Conservation (phyloP, 2,329 filamentous ascomycete species). For the Penicillium griseofulvum region DNA sequence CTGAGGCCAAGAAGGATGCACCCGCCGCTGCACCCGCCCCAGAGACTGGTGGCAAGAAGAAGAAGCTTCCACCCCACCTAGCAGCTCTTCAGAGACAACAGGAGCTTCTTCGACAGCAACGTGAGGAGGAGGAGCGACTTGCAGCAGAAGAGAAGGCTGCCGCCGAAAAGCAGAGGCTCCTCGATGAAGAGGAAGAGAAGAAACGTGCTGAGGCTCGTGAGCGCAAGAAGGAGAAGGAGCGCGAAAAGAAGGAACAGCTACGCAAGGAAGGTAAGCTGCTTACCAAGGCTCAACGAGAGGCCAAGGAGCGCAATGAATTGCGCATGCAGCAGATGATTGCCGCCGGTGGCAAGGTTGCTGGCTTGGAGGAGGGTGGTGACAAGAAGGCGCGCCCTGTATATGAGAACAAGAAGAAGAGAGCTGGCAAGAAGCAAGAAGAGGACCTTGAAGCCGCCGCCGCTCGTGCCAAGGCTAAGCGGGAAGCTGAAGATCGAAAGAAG, state of each 20-base stretch:
- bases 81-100: conserved; percentile 52
- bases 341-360: conserved; percentile 47
- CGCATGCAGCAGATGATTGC: conserved; percentile 51
- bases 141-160: conserved; percentile 41
- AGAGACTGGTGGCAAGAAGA: conserved; percentile 65
- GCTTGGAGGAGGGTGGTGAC: conserved; percentile 49
- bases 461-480: conserved; percentile 45
- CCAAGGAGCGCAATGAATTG: conserved; percentile 47
- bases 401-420: conserved; percentile 75
- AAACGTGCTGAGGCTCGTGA: conserved; percentile 48
- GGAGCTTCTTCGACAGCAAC: conserved; percentile 44
- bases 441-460: conserved; percentile 52
- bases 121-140: conserved; percentile 46
- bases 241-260: conserved; percentile 51
- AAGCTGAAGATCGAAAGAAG: conserved; percentile 55
- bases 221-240: conserved; percentile 50
- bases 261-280: conserved; percentile 50
- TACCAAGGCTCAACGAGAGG: conserved; percentile 50
- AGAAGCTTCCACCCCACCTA: conserved; percentile 70
- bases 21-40: conserved; percentile 39
- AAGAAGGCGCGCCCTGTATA: conserved; percentile 72
- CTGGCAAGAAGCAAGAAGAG: conserved; percentile 60
- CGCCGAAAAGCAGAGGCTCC: conserved; percentile 38
- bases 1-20: conserved; percentile 54
- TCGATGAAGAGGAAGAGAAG: conserved; percentile 47